phyloP scores from a whole-genome alignment of 345 rosid genomes.

The sweet orange (Citrus sinensis) region DNA sequence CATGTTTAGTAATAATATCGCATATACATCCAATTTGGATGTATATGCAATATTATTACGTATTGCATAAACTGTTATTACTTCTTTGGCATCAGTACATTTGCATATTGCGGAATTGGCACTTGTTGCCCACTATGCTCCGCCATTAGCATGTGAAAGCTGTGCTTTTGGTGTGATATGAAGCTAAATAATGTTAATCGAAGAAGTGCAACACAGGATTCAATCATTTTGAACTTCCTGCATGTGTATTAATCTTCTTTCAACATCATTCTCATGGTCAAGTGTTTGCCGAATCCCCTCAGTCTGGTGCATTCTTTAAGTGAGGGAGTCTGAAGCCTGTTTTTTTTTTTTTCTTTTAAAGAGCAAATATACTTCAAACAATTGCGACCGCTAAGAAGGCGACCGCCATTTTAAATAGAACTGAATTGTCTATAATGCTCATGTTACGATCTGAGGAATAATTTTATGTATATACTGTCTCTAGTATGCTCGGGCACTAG shows the following conservation, averaged over 20 bases:
- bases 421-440: not conserved
- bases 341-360: not conserved
- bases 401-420: not conserved
- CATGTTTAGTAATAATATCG: too few species aligned
- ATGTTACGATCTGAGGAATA: not conserved
- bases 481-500: slow-evolving; percentile 70
- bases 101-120: too few species aligned
- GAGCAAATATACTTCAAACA: not conserved
- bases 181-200: not conserved
- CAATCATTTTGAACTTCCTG: not conserved
- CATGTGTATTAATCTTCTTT: not conserved
- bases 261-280: not conserved
- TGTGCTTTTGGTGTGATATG: slow-evolving; percentile 8
- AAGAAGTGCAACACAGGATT: too few species aligned
- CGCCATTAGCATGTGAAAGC: not conserved
- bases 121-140: not conserved
- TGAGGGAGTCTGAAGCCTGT: not conserved
- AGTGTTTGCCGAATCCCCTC: not conserved
- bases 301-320: not conserved
- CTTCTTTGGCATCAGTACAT: too few species aligned
- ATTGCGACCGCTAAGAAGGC: not conserved
- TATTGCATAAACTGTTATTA: too few species aligned
- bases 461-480: slow-evolving; percentile 11
- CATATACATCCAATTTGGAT: too few species aligned
- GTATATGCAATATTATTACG: too few species aligned